These are phyloP conservation scores for Hirsutella minnesotensis DNA, from an alignment of 2,329 filamentous ascomycete genomes.

Conservation along the genomic window DNA sequence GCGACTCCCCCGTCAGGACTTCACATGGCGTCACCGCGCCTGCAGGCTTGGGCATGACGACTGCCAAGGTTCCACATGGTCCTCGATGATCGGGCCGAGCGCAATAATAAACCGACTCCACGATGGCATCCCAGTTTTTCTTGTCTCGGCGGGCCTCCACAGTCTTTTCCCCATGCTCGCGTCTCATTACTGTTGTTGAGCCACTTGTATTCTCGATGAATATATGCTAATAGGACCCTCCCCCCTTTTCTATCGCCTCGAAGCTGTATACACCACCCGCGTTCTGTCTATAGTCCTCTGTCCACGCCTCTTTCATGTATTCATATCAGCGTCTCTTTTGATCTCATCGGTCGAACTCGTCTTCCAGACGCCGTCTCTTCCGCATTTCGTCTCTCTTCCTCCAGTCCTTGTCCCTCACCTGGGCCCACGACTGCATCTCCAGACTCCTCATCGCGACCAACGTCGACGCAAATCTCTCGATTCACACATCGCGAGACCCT, in stretches of 20 bases:
- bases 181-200: no score
- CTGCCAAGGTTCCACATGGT: conserved; percentile 35
- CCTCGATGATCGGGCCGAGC: conserved; percentile 21
- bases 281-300: neutral
- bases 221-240: no score
- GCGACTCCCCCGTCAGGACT: no score
- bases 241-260: neutral
- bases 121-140: neutral
- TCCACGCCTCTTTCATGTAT: neutral
- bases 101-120: neutral
- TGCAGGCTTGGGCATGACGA: neutral
- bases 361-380: neutral
- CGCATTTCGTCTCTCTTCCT: neutral
- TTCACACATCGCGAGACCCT: neutral
- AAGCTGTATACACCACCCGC: neutral
- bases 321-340: neutral
- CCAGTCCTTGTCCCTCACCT: no score
- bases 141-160: no score
- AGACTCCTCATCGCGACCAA: no score
- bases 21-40: no score
- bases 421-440: no score
- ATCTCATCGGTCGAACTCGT: neutral
- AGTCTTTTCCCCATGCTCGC: neutral
- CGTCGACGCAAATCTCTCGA: no score
- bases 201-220: no score